Base-by-base conservation (phyloP, 306 rosid genomes). In the Quercus wislizeni region DNA sequence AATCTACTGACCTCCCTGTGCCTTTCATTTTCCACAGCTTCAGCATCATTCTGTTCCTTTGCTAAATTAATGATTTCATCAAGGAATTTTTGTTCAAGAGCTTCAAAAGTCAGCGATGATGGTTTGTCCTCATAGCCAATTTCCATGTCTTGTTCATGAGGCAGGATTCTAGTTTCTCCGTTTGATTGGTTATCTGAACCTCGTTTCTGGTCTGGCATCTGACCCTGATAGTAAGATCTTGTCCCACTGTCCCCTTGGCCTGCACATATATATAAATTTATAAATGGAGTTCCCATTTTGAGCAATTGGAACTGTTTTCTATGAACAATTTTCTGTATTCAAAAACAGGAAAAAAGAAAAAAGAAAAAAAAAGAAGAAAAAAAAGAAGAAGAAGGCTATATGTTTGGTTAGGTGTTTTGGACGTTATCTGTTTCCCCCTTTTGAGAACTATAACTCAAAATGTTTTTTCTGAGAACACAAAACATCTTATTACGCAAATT, bases 81-180 rank as follows among this genome's bases (percentile, higher is more conserved):
- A 15, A 63, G 35, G 73, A 83, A 79, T 46, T 80, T 83, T 64
- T 56, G 76, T 31, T 83, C 81, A 79, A 83, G 81, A 71, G 73
- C 67, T 77, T 83, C 81, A 3, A 52, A 83, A 55, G 78, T 75
- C 76, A 80, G 76, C 21, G 72, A 58, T 30, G 75, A 64, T 17
- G 83, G 78, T 10, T 19, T 63, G 3, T 83, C 83, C n/a, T 79
- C 87, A 56, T 79, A 83, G 25, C 83, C 83, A 30, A 76, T 76
- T 71, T 83, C 73, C 81, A 76, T 83, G 78, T 79, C 83, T 30
- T 79, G 78, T 58, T 83, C 83, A 31, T 46, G 76, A 75, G 54
- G 54, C 18, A 20, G 68, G 27, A 33, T 61, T 62, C 78, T 41
- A 30, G 73, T 14, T 79, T 75, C 78, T 75, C 49, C 49, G 38